phyloP scores from a whole-genome alignment of 306 rosid genomes.

The Corylus avellana region DNA sequence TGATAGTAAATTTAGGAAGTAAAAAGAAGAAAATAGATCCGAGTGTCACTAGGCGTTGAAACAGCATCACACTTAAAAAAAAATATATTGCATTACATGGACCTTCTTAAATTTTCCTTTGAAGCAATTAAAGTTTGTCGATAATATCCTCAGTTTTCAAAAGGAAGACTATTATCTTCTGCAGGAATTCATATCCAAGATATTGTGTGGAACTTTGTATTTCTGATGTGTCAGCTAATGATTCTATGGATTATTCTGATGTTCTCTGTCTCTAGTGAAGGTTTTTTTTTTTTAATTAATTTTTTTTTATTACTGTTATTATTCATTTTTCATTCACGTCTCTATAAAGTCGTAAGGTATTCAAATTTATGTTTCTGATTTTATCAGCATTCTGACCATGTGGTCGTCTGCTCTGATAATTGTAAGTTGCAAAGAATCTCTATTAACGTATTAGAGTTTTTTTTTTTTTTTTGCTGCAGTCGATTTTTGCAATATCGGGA shows the following conservation, averaged over 20 bases:
- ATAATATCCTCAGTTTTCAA: background rate
- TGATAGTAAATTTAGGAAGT: too few relatives aligned
- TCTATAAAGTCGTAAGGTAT: too few relatives aligned
- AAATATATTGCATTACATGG: too few relatives aligned
- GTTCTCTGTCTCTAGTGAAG: background rate
- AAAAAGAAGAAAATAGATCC: too few relatives aligned
- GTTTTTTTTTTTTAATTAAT: too few relatives aligned
- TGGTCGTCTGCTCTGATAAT: background rate
- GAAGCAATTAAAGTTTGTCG: background rate
- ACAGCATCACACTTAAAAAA: too few relatives aligned
- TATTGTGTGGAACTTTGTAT: background rate
- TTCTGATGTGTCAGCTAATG: background rate
- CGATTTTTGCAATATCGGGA: conserved; percentile 93
- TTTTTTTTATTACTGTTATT: too few relatives aligned
- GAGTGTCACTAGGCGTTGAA: too few relatives aligned
- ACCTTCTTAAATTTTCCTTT: background rate
- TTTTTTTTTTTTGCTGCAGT: conserved; percentile 50
- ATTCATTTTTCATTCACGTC: too few relatives aligned
- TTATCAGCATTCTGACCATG: background rate
- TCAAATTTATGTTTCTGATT: background rate
- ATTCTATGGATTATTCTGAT: background rate
- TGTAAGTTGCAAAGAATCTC: background rate
- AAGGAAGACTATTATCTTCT: background rate
- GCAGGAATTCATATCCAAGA: background rate
- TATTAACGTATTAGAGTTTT: background rate